These are phyloP conservation scores for Brassica hybrid DNA, from an alignment of 441 rosid species.

Conservation along the genomic window DNA sequence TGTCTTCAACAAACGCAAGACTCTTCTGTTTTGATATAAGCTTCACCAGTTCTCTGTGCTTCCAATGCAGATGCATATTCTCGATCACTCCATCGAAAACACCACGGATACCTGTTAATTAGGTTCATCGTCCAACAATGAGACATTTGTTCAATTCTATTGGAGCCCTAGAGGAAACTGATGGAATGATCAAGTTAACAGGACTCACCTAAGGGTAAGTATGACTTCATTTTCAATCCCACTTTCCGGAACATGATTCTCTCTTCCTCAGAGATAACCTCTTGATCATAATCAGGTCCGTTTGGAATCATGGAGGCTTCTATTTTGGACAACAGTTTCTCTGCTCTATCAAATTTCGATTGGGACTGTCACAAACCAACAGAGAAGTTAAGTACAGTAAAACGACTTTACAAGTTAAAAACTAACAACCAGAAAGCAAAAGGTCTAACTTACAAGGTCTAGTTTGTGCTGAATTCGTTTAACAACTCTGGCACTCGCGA, in stretches of 20 bases:
- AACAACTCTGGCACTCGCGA: constrained; percentile 66
- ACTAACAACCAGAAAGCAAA: constrained; percentile 26
- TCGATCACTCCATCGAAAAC: constrained; percentile 97
- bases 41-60: constrained; percentile 96
- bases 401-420: constrained; percentile 2
- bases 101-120: constrained; percentile 83
- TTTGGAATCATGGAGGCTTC: constrained; percentile 91
- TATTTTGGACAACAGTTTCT: constrained; percentile 78
- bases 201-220: constrained; percentile 83
- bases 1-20: constrained; percentile 87
- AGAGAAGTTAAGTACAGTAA: constrained; percentile 30
- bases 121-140: constrained; percentile 2
- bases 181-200: constrained; percentile 20
- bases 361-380: constrained; percentile 64
- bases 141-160: constrained; percentile 10
- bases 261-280: constrained; percentile 94
- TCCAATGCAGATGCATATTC: constrained; percentile 99
- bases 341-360: constrained; percentile 89
- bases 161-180: constrained; percentile 3
- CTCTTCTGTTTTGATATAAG: constrained; percentile 91
- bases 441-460: constrained; percentile 60
- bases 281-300: constrained; percentile 98
- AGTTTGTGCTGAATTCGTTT: constrained; percentile 81
- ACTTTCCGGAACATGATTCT: constrained; percentile 84
- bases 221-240: constrained; percentile 93